phyloP scores from a whole-genome alignment of 2,329 filamentous ascomycete species.

The Bipolaris cookei region DNA sequence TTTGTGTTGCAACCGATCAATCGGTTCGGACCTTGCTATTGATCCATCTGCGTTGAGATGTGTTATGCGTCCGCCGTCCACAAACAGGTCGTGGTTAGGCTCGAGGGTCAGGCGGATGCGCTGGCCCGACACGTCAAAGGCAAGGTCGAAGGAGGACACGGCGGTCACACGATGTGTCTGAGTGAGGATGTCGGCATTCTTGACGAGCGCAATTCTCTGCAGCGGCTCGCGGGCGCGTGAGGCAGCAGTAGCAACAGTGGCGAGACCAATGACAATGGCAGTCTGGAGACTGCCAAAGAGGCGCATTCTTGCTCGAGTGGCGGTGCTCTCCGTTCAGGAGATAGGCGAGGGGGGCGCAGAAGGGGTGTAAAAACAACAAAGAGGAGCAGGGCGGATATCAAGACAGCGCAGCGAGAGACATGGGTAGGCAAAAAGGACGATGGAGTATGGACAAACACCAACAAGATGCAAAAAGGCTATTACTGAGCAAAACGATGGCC shows the following conservation, averaged over 20 bases:
- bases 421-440: slow-evolving; percentile 24
- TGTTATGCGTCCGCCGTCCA: slow-evolving; percentile 74
- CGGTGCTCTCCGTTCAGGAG: slow-evolving; percentile 34
- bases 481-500: slow-evolving; percentile 16
- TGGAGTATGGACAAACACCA: slow-evolving; percentile 10
- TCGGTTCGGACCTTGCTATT: slow-evolving; percentile 68
- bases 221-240: slow-evolving; percentile 71
- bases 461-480: slow-evolving; percentile 14
- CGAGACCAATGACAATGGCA: slow-evolving; percentile 30
- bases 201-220: slow-evolving; percentile 72
- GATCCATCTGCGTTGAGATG: slow-evolving; percentile 75
- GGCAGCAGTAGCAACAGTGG: slow-evolving; percentile 34
- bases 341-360: slow-evolving; percentile 18
- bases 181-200: slow-evolving; percentile 78
- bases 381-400: slow-evolving; percentile 8
- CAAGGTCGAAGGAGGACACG: slow-evolving; percentile 82
- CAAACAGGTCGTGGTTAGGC: slow-evolving; percentile 89
- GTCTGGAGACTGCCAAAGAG: slow-evolving; percentile 32
- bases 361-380: neutral
- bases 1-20: slow-evolving; percentile 76
- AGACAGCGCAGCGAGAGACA: slow-evolving; percentile 41
- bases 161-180: slow-evolving; percentile 80
- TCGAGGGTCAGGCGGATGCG: slow-evolving; percentile 80
- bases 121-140: slow-evolving; percentile 71
- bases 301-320: slow-evolving; percentile 36